phyloP scores from a whole-genome alignment of 768 basidiomycete species.

The Pleurotus tuoliensis region DNA sequence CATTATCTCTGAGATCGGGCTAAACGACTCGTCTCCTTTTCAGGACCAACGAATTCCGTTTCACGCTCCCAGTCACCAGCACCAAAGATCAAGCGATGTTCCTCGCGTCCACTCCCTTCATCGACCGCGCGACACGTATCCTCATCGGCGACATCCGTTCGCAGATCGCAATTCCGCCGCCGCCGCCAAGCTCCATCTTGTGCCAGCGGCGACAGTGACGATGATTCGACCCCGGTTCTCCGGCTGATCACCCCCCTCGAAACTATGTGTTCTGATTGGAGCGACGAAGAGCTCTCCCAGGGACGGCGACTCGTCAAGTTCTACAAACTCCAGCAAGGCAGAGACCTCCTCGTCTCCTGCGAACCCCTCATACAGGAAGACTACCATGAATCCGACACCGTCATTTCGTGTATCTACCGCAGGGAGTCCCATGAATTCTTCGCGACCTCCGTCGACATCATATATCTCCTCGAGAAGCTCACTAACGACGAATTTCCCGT shows the following conservation, averaged over 20 bases:
- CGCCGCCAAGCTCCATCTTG: constrained; percentile 11
- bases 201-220: constrained; percentile 12
- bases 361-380: constrained; percentile 70
- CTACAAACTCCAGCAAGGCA: constrained; percentile 71
- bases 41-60: constrained; percentile 22
- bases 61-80: constrained; percentile 24
- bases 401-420: constrained; percentile 93
- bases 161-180: not conserved
- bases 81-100: not conserved
- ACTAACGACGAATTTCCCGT: constrained; percentile 80
- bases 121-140: constrained; percentile 41
- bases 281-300: constrained; percentile 56
- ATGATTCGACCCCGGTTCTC: constrained; percentile 53
- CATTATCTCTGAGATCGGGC: constrained; percentile 3
- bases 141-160: constrained; percentile 7
- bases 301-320: constrained; percentile 89
- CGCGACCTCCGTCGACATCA: constrained; percentile 94
- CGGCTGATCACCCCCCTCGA: constrained; percentile 57
- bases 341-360: constrained; percentile 74
- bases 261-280: constrained; percentile 54
- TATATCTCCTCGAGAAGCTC: constrained; percentile 81
- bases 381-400: constrained; percentile 69
- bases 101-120: constrained; percentile 24
- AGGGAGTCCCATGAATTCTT: constrained; percentile 74
- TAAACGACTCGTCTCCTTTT: constrained; percentile 5